These are phyloP conservation scores for Ogataea polymorpha DNA, from an alignment of 805 yeast genomes.

Conservation along the genomic window DNA sequence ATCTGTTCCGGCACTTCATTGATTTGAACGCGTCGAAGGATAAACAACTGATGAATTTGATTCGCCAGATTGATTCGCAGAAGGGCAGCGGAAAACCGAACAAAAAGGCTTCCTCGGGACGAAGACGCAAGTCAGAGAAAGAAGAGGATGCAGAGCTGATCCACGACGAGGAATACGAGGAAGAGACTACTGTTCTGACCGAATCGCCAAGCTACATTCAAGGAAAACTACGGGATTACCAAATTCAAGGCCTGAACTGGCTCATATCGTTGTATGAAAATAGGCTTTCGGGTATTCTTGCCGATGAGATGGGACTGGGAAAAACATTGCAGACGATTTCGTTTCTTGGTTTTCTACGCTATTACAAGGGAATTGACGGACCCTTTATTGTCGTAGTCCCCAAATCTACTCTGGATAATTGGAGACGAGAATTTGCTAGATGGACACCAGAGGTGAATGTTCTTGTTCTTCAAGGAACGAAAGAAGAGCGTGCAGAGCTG, in stretches of 20 bases:
- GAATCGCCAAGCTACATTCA: conserved; percentile 78
- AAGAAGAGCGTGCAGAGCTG: conserved; percentile 67
- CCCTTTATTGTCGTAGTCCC: conserved; percentile 93
- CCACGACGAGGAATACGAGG: conserved; percentile 72
- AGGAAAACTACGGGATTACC: conserved; percentile 86
- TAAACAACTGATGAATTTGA: conserved; percentile 58
- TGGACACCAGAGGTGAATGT: conserved; percentile 96
- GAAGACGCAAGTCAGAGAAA: conserved; percentile 86
- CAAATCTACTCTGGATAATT: conserved; percentile 91
- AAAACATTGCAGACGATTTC: conserved; percentile 94
- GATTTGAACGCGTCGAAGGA: conserved; percentile 79
- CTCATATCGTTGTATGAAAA: conserved; percentile 84
- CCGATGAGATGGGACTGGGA: conserved; percentile 98
- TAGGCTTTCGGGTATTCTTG: conserved; percentile 85
- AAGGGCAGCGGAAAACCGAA: conserved; percentile 34
- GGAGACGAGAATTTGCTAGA: conserved; percentile 90
- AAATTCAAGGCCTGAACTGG: conserved; percentile 95
- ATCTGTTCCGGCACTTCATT: conserved; percentile 83
- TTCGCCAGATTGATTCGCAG: conserved; percentile 55
- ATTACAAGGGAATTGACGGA: conserved; percentile 74
- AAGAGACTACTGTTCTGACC: conserved; percentile 67
- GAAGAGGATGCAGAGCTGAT: conserved; percentile 94
- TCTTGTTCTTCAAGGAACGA: conserved; percentile 83
- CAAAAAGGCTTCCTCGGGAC: conserved; percentile 27
- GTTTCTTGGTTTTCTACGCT: conserved; percentile 83